Base-by-base conservation (phyloP, 2,329 filamentous ascomycete genomes). In the Celoporthe dispersa region DNA sequence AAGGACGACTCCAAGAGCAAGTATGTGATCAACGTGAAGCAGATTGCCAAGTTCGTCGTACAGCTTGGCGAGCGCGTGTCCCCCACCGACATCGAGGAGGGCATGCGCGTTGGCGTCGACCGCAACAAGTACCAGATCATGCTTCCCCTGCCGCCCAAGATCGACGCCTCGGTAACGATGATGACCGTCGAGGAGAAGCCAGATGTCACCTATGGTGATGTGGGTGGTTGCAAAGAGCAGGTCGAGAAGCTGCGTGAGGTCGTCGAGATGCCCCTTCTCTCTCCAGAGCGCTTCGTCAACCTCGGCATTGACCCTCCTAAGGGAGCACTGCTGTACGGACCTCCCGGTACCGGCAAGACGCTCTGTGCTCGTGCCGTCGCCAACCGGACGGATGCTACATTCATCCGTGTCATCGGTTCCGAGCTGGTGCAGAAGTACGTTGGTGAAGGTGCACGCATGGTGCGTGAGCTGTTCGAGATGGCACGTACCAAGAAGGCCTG, bases 151-250 rank as follows among this genome's bases (percentile, higher is more conserved):
- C 96, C 96, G 59, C 96, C 96, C 48, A 99, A 98, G 87, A 99
- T 99, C 84, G 96, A 99, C 79, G 95, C 96, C 67, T 97, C 93
- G 76, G 96, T 99, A 75, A 99, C 96, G 53, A 99, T 99, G 96
- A 99, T 99, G 96, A 98, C 96, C 65, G 96, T 99, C 74, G 96
- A 99, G 85, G 96, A 99, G 84, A 99, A 99, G 86, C 96, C 96
- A 22, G 96, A 99, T 81, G 96, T 99, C 72, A 99, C 96, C 73
- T 99, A 99, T 77, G 96, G 96, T 76, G 96, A 99, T 84, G 95
- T 99, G 55, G 96, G 96, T 83, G 96, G 96, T 69, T 98, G 94
- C 88, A 99, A 99, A 84, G 96, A 99, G 83, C 96, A 99, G 83
- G 97, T 99, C 55, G 96, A 99, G 86, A 99, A 99, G 87, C 88